phyloP scores from a whole-genome alignment of 257 asterid genomes.

The Cinchona pubescens region DNA sequence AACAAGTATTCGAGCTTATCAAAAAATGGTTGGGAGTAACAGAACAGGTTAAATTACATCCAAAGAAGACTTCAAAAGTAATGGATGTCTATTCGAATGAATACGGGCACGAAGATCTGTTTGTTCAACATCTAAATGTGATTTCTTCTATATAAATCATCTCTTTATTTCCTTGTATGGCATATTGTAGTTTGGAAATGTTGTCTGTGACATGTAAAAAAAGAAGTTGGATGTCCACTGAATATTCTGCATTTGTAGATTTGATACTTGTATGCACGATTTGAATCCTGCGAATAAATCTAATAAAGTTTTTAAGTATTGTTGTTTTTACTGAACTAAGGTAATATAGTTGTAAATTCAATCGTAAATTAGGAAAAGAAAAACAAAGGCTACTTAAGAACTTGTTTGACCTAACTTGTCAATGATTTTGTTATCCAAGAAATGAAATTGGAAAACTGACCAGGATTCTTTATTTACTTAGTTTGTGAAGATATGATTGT shows the following conservation, averaged over 20 bases:
- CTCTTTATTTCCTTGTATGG: not conserved
- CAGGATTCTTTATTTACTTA: too few species aligned
- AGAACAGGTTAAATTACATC: slow-evolving; percentile 31
- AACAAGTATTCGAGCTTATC: slow-evolving; percentile 52
- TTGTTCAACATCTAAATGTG: not conserved
- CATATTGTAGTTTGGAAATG: not conserved
- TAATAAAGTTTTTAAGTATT: too few species aligned
- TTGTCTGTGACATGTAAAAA: not conserved
- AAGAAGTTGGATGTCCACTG: not conserved
- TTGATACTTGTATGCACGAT: not conserved
- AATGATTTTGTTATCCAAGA: too few species aligned
- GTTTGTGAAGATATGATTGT: too few species aligned
- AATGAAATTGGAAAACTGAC: too few species aligned
- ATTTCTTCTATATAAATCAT: not conserved
- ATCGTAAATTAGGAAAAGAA: too few species aligned
- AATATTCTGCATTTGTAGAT: too few species aligned
- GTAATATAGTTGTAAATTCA: too few species aligned
- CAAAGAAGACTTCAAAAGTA: slow-evolving; percentile 48
- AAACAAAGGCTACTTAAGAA: too few species aligned
- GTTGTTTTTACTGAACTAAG: too few species aligned
- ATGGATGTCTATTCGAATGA: slow-evolving; percentile 32
- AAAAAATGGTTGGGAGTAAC: slow-evolving; percentile 64
- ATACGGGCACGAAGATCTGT: not conserved
- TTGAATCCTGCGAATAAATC: not conserved
- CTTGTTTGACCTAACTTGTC: too few species aligned